Evolutionary conservation across 2,329 filamentous ascomycete species (phyloP).

Genomic region (Nemania bipapillata): DNA sequence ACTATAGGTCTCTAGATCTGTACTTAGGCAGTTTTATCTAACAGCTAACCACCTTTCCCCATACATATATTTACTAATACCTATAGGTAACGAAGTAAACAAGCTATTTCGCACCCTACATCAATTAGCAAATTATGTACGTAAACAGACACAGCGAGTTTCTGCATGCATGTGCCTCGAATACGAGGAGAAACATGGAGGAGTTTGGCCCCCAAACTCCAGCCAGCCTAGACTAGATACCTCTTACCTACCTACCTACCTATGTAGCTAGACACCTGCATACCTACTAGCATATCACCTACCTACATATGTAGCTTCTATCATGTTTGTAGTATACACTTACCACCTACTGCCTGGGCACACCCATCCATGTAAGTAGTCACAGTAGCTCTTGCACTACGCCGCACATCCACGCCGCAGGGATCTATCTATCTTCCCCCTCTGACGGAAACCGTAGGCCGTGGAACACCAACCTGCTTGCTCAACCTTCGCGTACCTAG

Average conservation of each 20-base stretch:
- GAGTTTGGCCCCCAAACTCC: not conserved
- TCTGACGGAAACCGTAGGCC: conserved; percentile 23
- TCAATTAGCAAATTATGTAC: too few species aligned
- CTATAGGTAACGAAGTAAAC: not conserved
- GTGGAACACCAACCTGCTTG: conserved; percentile 25
- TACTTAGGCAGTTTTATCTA: too few species aligned
- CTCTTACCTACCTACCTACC: not conserved
- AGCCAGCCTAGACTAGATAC: not conserved
- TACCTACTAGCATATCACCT: too few species aligned
- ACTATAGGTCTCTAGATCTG: too few species aligned
- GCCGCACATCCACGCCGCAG: conserved; percentile 26
- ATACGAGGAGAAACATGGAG: not conserved
- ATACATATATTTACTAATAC: not conserved
- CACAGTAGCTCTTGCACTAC: conserved; percentile 25
- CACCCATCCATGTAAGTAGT: not conserved
- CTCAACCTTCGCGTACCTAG: conserved; percentile 4
- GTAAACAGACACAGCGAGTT: not conserved
- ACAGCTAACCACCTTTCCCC: too few species aligned
- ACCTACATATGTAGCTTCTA: too few species aligned
- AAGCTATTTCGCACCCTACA: not conserved
- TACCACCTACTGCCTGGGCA: too few species aligned
- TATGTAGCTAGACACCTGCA: not conserved
- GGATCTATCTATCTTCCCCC: conserved; percentile 1
- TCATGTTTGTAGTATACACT: too few species aligned
- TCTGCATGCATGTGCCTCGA: not conserved